Conservation (phyloP, 2,329 filamentous ascomycete genomes). For the Fusarium sp. region DNA sequence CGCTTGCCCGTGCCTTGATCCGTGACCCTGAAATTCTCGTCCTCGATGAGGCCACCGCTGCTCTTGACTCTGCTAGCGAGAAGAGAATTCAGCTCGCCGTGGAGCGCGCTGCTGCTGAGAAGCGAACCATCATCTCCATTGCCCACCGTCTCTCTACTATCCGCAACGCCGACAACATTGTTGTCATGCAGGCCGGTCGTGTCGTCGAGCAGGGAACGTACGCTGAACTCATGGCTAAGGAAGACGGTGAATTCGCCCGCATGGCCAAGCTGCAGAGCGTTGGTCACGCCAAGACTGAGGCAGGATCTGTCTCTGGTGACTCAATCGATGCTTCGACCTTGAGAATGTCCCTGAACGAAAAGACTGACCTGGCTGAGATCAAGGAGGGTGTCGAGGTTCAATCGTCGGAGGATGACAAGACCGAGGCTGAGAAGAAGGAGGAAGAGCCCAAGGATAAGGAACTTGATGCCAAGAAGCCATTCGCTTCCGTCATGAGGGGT, state of each 20-base stretch:
- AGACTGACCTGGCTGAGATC: conserved; percentile 20
- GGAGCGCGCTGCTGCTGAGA: conserved; percentile 55
- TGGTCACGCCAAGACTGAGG: conserved; percentile 44
- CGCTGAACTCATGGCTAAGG: conserved; percentile 65
- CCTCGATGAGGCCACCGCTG: conserved; percentile 71
- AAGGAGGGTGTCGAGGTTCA: conserved; percentile 7
- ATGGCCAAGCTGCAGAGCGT: conserved; percentile 61
- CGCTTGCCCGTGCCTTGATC: conserved; percentile 68
- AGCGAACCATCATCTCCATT: conserved; percentile 74
- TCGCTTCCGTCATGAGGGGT: conserved; percentile 52
- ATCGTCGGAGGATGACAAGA: conserved; percentile 4
- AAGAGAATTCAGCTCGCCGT: conserved; percentile 63
- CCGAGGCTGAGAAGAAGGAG: conserved; percentile 3
- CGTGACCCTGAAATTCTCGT: conserved; percentile 68
- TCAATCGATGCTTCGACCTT: conserved; percentile 31
- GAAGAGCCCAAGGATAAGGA: conserved; percentile 49
- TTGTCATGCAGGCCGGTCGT: conserved; percentile 71
- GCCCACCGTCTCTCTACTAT: conserved; percentile 72
- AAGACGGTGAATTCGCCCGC: conserved; percentile 62
- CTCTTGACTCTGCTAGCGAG: conserved; percentile 70
- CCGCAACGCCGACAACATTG: conserved; percentile 73
- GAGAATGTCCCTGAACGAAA: conserved; percentile 22
- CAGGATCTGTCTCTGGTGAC: conserved; percentile 43
- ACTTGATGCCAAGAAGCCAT: conserved; percentile 53
- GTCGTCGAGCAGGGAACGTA: conserved; percentile 74